A percentile compares a stretch with the other conserved stretches of the same genome.
Conservation (phyloP, 164 flowering plant genomes). For the Stephania cephalantha region DNA sequence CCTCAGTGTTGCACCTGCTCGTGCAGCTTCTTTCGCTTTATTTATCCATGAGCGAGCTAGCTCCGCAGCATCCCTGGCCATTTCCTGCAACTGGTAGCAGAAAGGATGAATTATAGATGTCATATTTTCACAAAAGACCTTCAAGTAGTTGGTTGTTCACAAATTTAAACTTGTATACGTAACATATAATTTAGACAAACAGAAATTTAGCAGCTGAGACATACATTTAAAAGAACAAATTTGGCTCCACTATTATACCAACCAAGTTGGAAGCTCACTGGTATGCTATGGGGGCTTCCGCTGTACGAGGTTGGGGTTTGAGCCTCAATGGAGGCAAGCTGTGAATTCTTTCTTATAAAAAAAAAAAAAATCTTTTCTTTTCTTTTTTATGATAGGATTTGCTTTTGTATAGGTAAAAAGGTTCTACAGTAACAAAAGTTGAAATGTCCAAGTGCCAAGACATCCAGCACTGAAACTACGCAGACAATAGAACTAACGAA, state of each 20-base stretch:
- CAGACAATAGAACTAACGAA: too few species aligned
- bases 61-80: constrained; percentile 59
- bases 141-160: not conserved
- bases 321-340: too few species aligned
- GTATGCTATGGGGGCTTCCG: too few species aligned
- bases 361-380: too few species aligned
- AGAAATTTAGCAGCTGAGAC: not conserved
- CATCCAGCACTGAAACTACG: not conserved
- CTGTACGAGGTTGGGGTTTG: too few species aligned
- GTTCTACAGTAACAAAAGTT: too few species aligned
- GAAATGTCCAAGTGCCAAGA: too few species aligned
- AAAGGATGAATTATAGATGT: constrained; percentile 2
- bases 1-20: constrained; percentile 33
- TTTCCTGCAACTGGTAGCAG: constrained; percentile 52
- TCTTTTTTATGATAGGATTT: too few species aligned
- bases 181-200: not conserved
- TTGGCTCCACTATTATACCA: not conserved
- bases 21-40: constrained; percentile 58
- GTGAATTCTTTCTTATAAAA: too few species aligned
- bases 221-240: not conserved
- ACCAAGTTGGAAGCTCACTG: too few species aligned
- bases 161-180: not conserved
- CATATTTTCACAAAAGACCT: not conserved
- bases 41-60: constrained; percentile 60
- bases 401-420: too few species aligned